These are phyloP conservation scores for Neurospora intermedia DNA, from an alignment of 495 filamentous ascomycete genomes.

Conservation along the genomic window DNA sequence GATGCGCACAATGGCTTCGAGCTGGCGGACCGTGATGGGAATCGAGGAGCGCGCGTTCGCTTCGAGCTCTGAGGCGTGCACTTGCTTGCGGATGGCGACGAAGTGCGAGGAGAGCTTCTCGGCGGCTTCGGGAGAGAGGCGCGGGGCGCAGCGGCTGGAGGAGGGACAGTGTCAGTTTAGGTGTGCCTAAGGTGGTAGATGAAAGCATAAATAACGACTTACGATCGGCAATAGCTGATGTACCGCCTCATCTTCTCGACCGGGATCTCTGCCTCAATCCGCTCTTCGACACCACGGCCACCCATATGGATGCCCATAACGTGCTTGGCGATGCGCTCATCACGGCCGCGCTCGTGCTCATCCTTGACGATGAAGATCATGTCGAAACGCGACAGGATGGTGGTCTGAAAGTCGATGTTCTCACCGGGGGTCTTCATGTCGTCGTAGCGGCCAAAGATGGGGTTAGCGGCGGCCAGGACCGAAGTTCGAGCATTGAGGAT, in stretches of 20 bases:
- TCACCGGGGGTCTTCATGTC: conserved; percentile 96
- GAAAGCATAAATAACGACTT: conserved; percentile 29
- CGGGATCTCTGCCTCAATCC: conserved; percentile 72
- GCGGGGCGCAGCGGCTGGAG: conserved; percentile 75
- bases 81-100: conserved; percentile 88
- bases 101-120: conserved; percentile 98
- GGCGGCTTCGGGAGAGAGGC: conserved; percentile 81
- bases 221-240: conserved; percentile 95
- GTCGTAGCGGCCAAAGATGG: conserved; percentile 95
- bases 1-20: conserved; percentile 95
- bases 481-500: conserved; percentile 95
- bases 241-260: conserved; percentile 98
- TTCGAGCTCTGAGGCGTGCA: conserved; percentile 79
- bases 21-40: conserved; percentile 93
- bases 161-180: conserved; percentile 25
- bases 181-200: neutral
- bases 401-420: conserved; percentile 99
- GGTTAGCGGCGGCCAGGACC: conserved; percentile 93
- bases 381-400: conserved; percentile 95
- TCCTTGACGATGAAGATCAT: conserved; percentile 99
- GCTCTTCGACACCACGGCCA: conserved; percentile 72
- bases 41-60: conserved; percentile 83
- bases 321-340: conserved; percentile 91
- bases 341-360: conserved; percentile 78
- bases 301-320: conserved; percentile 98